Base-by-base conservation (phyloP, 345 rosid species). In the Brassica incana region DNA sequence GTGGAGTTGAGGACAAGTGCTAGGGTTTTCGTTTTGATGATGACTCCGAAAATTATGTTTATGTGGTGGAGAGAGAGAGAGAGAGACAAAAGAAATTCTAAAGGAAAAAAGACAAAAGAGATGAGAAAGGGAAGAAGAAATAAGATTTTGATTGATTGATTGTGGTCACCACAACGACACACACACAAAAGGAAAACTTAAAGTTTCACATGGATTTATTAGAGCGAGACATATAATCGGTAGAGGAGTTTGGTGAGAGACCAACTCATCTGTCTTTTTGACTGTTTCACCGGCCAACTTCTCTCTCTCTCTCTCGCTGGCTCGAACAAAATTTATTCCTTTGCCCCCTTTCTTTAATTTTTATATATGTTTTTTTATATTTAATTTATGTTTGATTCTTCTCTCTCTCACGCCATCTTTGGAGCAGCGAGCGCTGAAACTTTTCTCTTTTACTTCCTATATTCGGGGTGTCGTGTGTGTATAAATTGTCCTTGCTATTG, bases 251-350 rank as follows among this genome's bases (percentile, higher is more conserved):
- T 20, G 74, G 69, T 45, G 30, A 60, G 63, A 69, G 69, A 77
- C 80, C 71, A 70, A 63, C 25, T 77, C 71, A 43, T 69, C 73
- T 33, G 76, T 77, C 80, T 63, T 77, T 77, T 70, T 71, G 54
- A 77, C 80, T 32, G 38, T 77, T 77, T 70, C 75, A 69, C 71
- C 70, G 64, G 40, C 70, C 75, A 77, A 76, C 72, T 40, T 56
- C 71, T 43, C n/a, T 68, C 48, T 14, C 15, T 45, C 23, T 56
- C 71, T 23, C n/a, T 68, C 48, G 27, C 15, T 48, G 54, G 54
- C 15, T 48, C 54, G n/a, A 12, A 48, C 56, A 9, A 6, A 14
- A 7, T 23, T 14, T 30, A 50, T 69, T 69, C 33, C 18, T 11
- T 67, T 67, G 71, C 71, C 71, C 33, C 30, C 23, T 11, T 32